phyloP scores from a whole-genome alignment of 2,329 filamentous ascomycete species.

The Fusarium scirpi region DNA sequence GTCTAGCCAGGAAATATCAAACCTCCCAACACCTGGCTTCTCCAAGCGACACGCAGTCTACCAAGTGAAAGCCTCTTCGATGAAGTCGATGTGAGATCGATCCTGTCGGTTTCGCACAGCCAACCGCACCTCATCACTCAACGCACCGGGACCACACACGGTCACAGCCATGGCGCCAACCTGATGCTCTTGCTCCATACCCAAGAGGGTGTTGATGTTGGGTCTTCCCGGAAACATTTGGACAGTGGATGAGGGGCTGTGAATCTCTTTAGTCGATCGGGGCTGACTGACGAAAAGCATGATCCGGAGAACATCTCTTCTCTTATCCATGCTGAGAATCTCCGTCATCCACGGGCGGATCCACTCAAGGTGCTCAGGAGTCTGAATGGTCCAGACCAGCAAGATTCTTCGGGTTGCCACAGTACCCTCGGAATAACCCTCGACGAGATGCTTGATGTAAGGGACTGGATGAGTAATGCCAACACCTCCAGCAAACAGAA shows the following conservation, averaged over 20 bases:
- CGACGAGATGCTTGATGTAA: conserved; percentile 78
- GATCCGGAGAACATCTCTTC: conserved; percentile 79
- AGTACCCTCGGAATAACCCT: conserved; percentile 75
- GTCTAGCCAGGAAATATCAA: conserved; percentile 18
- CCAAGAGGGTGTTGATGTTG: conserved; percentile 78
- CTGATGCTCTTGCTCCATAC: conserved; percentile 79
- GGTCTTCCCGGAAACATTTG: conserved; percentile 87
- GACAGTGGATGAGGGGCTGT: conserved; percentile 80
- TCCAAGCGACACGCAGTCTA: conserved; percentile 46
- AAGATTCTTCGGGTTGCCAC: conserved; percentile 78
- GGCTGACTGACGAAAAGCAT: conserved; percentile 83
- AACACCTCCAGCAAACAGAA: conserved; percentile 84
- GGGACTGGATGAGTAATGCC: conserved; percentile 85
- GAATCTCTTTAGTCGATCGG: conserved; percentile 82
- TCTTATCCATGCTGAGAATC: conserved; percentile 79
- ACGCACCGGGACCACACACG: conserved; percentile 78
- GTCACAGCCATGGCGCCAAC: conserved; percentile 79
- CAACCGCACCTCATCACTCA: conserved; percentile 80
- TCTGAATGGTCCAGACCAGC: conserved; percentile 83
- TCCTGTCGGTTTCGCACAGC: conserved; percentile 75
- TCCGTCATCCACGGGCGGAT: conserved; percentile 87
- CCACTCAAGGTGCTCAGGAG: conserved; percentile 84
- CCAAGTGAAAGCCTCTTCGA: conserved; percentile 81
- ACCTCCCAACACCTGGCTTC: conserved; percentile 7
- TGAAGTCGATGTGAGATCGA: conserved; percentile 77